Evolutionary conservation across 148 eudicot species (phyloP), one percentile per base, ranked within the genome.

Genomic region (Rhododendron mucronatum): DNA sequence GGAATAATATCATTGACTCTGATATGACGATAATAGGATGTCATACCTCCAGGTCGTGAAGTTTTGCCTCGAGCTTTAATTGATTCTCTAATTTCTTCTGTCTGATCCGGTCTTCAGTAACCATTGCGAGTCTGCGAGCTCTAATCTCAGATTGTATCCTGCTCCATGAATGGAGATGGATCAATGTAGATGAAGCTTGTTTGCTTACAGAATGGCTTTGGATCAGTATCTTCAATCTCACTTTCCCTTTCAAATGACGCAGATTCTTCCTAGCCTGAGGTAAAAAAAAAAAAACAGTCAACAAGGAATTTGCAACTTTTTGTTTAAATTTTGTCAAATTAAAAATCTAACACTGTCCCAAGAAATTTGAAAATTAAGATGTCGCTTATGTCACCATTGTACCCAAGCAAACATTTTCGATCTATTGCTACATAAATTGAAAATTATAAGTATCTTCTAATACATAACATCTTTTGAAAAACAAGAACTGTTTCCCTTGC

Each of bases 21-120:
- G 2, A 6, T 44, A 53, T 7, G 11, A 74, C 13, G 21, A 44
- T 23, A 53, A 35, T 33, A 65, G 45, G 10, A 5, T 6, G 15
- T 65, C 80, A 82, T 50, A 95, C 99, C 98, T 95, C 98, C 30
- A 94, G 45, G 80, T 92, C 98, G 71, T 94, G 95, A 84, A 94
- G 95, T 89, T 93, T 97, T 47, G 95, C 96, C 89, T 94, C 98
- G 33, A 97, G 95, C 91, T 93, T 97, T 77, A 91, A 61, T 88
- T 97, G 98, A 88, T 91, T 94, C 86, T 95, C 98, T 41, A 95
- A 83, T 87, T 90, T 93, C 91, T 94, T 95, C 85, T 97, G 99
- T 87, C 88, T 94, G 33, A 90, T 88, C 45, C 94, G 94, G 73
- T 93, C 94, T 87, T 97, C 98, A 9, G 48, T 86, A 53, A 92